Conservation (phyloP, 2,329 filamentous ascomycete species). For the Clonostachys chloroleuca region DNA sequence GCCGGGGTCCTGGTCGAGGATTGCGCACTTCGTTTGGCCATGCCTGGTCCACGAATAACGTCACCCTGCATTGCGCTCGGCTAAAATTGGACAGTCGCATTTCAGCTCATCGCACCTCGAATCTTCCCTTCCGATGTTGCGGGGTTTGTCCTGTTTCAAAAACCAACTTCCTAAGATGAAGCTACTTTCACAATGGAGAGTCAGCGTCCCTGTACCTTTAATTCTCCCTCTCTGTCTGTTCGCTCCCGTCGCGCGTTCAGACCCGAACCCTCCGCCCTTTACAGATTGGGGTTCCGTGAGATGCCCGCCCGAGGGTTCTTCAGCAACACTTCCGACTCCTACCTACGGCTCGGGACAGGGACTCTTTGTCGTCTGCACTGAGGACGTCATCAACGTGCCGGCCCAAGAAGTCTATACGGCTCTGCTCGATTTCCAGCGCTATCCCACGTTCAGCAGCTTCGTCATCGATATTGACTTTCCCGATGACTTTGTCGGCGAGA, state of each 20-base stretch:
- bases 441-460: constrained; percentile 20
- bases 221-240: background rate
- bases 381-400: constrained; percentile 21
- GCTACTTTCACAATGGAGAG: too few species aligned
- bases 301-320: constrained; percentile 1
- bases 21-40: too few species aligned
- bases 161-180: too few species aligned
- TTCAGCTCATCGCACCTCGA: too few species aligned
- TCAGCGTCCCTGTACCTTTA: too few species aligned
- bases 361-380: constrained; percentile 6
- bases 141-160: too few species aligned
- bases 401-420: constrained; percentile 14
- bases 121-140: too few species aligned
- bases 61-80: too few species aligned
- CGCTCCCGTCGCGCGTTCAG: background rate
- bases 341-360: constrained; percentile 3
- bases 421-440: constrained; percentile 24
- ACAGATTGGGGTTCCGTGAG: constrained; percentile 5
- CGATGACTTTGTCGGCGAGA: constrained; percentile 1
- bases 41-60: too few species aligned
- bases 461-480: constrained; percentile 3
- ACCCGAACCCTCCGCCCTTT: background rate
- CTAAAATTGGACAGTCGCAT: too few species aligned
- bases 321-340: constrained; percentile 2
- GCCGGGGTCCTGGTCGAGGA: too few species aligned